Evolutionary conservation across 305 asterid species (phyloP).

Genomic region (Rubia peregrina): DNA sequence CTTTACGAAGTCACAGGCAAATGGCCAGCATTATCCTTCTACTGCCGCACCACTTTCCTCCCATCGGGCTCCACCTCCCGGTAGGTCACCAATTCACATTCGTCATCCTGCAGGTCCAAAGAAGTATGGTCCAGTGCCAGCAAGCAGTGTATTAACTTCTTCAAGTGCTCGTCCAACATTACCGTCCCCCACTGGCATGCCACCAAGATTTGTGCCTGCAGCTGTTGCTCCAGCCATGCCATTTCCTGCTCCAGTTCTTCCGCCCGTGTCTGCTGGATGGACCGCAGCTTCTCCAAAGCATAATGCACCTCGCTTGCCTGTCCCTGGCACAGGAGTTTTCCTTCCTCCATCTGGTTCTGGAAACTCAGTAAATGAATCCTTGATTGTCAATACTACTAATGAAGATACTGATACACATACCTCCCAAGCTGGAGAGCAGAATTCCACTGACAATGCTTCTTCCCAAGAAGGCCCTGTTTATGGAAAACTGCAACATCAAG

Average conservation of each 20-base stretch:
- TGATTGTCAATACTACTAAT: constrained; percentile 12
- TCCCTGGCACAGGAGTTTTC: constrained; percentile 87
- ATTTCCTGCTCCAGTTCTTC: constrained; percentile 54
- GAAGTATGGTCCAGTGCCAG: constrained; percentile 40
- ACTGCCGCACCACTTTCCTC: too few species aligned
- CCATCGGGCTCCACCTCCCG: constrained; percentile 61
- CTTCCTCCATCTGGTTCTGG: constrained; percentile 57
- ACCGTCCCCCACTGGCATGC: constrained; percentile 43
- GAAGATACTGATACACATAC: constrained; percentile 26
- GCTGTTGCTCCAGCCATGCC: constrained; percentile 46
- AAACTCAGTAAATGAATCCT: constrained; percentile 32
- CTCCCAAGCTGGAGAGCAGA: constrained; percentile 19
- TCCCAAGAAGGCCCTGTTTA: constrained; percentile 19
- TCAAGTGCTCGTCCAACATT: constrained; percentile 35
- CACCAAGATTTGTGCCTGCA: constrained; percentile 51
- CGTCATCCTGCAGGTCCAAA: constrained; percentile 46
- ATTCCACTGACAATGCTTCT: constrained; percentile 22
- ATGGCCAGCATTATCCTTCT: too few species aligned
- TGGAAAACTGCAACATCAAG: constrained; percentile 20
- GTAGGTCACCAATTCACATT: constrained; percentile 47
- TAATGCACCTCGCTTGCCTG: constrained; percentile 50
- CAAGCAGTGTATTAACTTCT: constrained; percentile 34
- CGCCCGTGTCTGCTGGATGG: too few species aligned
- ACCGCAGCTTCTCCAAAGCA: too few species aligned
- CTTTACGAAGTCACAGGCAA: constrained; percentile 54